These are phyloP conservation scores for Toxoplasma gondii DNA, from an alignment of 169 alveolate species.

Conservation along the genomic window DNA sequence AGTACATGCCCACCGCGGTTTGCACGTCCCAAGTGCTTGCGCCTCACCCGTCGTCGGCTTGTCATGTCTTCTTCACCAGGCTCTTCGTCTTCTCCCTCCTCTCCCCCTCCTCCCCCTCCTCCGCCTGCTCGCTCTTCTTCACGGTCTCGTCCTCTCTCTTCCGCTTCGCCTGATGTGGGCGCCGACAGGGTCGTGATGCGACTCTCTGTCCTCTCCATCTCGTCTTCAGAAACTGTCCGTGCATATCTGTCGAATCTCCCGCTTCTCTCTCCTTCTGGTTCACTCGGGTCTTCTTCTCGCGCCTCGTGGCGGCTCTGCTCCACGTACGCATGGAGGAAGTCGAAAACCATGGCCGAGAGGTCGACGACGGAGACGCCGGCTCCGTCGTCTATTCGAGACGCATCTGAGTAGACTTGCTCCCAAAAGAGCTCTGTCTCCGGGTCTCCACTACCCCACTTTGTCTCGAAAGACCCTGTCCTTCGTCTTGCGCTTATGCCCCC, in stretches of 20 bases:
- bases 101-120: neutral
- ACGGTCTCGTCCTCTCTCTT: neutral
- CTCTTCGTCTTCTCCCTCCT: neutral
- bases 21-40: no score
- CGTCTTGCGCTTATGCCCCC: neutral
- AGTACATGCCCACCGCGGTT: no score
- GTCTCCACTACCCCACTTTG: neutral
- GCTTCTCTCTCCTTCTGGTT: neutral
- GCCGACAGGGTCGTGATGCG: neutral
- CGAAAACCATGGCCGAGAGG: conserved; percentile 67
- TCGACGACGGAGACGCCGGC: conserved; percentile 60
- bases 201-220: neutral
- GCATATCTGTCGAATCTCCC: neutral
- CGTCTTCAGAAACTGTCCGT: neutral
- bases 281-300: neutral
- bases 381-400: conserved; percentile 7
- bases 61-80: neutral
- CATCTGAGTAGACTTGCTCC: conserved; percentile 63
- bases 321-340: conserved; percentile 52
- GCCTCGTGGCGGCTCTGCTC: neutral
- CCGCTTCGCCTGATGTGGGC: neutral
- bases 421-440: conserved; percentile 30
- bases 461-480: neutral
- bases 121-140: neutral
- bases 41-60: neutral